phyloP scores from a whole-genome alignment of 2,329 filamentous ascomycete species.

The Westerdykella sp. region DNA sequence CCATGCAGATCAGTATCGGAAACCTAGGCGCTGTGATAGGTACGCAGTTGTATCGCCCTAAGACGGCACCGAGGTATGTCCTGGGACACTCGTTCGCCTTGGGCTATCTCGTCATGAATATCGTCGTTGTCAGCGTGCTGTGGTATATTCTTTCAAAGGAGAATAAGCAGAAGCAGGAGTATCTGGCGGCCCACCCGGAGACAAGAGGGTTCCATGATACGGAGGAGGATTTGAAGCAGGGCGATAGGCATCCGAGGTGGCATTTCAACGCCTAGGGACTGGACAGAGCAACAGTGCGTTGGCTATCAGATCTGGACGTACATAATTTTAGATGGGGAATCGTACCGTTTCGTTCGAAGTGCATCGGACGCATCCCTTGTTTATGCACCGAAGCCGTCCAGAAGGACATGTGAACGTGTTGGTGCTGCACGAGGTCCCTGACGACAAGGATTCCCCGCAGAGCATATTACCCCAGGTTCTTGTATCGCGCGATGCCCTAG shows the following conservation, averaged over 20 bases:
- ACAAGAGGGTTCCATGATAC: conserved; percentile 26
- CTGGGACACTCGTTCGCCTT: conserved; percentile 33
- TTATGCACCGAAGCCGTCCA: neutral
- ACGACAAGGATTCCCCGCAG: conserved; percentile 6
- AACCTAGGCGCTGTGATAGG: conserved; percentile 41
- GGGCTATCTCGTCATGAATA: conserved; percentile 28
- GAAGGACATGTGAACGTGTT: neutral
- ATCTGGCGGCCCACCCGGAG: conserved; percentile 19
- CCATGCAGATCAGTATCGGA: conserved; percentile 47
- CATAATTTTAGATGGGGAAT: too few relatives aligned
- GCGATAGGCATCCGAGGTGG: conserved; percentile 35
- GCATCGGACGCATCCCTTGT: neutral
- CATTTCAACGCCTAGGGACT: conserved; percentile 23
- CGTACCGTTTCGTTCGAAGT: too few relatives aligned
- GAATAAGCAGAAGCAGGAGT: conserved; percentile 25
- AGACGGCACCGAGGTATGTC: conserved; percentile 30
- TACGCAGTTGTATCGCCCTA: conserved; percentile 34
- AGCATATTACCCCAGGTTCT: conserved; percentile 5
- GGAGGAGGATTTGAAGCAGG: conserved; percentile 25
- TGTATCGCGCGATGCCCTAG: too few relatives aligned
- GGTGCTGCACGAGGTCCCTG: neutral
- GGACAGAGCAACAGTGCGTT: neutral
- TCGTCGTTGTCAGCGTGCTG: conserved; percentile 25
- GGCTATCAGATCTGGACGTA: neutral
- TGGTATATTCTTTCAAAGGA: conserved; percentile 29